Evolutionary conservation across 2,329 filamentous ascomycete genomes (phyloP).

Genomic region (Hymenotorrendiella dingleyae): DNA sequence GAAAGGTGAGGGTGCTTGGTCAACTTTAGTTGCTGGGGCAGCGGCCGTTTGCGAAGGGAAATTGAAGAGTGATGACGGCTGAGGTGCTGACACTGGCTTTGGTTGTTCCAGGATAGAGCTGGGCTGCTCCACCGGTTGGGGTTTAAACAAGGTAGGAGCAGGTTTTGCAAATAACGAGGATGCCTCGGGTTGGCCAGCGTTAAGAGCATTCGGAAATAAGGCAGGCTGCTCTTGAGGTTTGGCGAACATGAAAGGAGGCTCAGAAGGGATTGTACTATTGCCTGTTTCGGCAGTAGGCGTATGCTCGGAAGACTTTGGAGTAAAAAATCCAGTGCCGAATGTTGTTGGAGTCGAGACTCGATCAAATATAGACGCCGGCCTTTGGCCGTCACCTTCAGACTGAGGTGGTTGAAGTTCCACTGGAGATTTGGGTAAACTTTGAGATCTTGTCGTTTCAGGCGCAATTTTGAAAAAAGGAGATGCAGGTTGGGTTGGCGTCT

Average conservation of each 20-base stretch:
- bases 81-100: background rate
- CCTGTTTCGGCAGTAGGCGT: background rate
- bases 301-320: background rate
- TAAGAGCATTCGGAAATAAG: no score
- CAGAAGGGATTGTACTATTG: no score
- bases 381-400: no score
- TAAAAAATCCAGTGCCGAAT: constrained; percentile 6
- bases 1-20: background rate
- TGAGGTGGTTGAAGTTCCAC: no score
- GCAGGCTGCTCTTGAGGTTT: no score
- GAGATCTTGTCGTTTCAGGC: background rate
- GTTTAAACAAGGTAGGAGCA: background rate
- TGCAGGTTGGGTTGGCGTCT: background rate
- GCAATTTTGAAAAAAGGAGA: background rate
- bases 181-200: no score
- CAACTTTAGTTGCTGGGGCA: background rate
- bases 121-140: no score
- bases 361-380: constrained; percentile 16
- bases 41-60: background rate
- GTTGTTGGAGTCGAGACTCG: constrained; percentile 7
- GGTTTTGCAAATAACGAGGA: constrained; percentile 6
- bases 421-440: background rate
- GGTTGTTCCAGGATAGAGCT: background rate
- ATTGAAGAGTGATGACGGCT: background rate
- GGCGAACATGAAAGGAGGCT: no score